Conservation (phyloP, 148 eudicot species). For the Cornus kousa region DNA sequence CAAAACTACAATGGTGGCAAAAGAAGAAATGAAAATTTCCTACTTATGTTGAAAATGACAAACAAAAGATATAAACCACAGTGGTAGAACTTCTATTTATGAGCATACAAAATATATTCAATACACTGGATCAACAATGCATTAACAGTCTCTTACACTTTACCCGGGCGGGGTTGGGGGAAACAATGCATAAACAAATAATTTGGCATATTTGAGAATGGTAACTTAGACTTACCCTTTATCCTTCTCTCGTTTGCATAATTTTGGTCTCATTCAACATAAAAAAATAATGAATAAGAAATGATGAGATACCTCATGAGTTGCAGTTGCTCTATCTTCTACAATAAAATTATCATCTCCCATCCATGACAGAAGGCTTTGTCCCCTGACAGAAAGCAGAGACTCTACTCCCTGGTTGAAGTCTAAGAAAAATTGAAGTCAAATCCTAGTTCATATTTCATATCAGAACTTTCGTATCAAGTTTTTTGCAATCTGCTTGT, state of each 20-base stretch:
- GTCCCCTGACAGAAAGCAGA: slow-evolving; percentile 42
- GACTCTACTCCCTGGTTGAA: slow-evolving; percentile 39
- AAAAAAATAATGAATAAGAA: neutral
- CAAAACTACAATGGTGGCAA: neutral
- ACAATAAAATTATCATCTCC: slow-evolving; percentile 40
- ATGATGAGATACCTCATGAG: slow-evolving; percentile 28
- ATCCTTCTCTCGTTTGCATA: neutral
- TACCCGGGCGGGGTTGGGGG: no score
- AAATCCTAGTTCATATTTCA: slow-evolving; percentile 4
- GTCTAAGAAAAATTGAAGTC: slow-evolving; percentile 28
- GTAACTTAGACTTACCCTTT: no score
- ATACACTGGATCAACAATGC: neutral
- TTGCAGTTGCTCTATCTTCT: slow-evolving; percentile 33
- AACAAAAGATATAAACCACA: neutral
- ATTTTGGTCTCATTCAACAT: neutral
- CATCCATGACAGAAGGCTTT: slow-evolving; percentile 37
- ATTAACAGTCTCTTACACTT: neutral
- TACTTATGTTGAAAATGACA: neutral
- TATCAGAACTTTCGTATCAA: neutral
- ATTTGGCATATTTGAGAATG: neutral
- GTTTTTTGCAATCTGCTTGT: neutral
- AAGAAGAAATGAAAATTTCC: neutral
- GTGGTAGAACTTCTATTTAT: neutral
- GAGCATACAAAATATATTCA: neutral
- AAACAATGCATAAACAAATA: neutral